These are phyloP conservation scores for Cercospora canescens DNA, from an alignment of 2,329 filamentous ascomycete genomes.

Conservation along the genomic window DNA sequence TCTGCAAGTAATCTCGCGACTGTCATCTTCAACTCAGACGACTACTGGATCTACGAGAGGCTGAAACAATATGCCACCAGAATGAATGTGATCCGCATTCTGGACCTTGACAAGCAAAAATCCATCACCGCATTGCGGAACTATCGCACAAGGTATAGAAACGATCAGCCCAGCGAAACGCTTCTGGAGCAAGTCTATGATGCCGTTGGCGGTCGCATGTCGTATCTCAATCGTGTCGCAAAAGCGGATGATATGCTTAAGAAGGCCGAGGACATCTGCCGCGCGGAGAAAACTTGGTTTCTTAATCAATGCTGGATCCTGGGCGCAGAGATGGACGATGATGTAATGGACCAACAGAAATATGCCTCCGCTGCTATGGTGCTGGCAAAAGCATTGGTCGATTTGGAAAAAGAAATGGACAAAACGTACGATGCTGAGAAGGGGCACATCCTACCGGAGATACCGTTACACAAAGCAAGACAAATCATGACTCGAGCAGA, in stretches of 20 bases:
- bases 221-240: conserved; percentile 87
- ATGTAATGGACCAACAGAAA: conserved; percentile 98
- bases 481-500: conserved; percentile 95
- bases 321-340: conserved; percentile 81
- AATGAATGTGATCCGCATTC: conserved; percentile 88
- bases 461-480: conserved; percentile 78
- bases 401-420: conserved; percentile 67
- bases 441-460: conserved; percentile 77
- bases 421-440: conserved; percentile 62
- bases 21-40: conserved; percentile 91
- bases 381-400: conserved; percentile 86
- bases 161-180: conserved; percentile 55
- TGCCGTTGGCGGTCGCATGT: conserved; percentile 81
- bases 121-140: conserved; percentile 75
- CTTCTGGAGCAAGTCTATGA: conserved; percentile 79
- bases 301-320: conserved; percentile 78
- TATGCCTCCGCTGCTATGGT: conserved; percentile 94
- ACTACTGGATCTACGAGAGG: conserved; percentile 98
- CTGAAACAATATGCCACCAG: conserved; percentile 89
- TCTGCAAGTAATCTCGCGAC: conserved; percentile 89
- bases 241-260: conserved; percentile 77
- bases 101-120: conserved; percentile 75
- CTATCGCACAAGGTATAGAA: conserved; percentile 79
- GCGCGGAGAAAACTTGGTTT: conserved; percentile 75
- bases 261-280: conserved; percentile 72